Base-by-base conservation (phyloP, 2,329 filamentous ascomycete genomes). In the Aspergillus sp. region DNA sequence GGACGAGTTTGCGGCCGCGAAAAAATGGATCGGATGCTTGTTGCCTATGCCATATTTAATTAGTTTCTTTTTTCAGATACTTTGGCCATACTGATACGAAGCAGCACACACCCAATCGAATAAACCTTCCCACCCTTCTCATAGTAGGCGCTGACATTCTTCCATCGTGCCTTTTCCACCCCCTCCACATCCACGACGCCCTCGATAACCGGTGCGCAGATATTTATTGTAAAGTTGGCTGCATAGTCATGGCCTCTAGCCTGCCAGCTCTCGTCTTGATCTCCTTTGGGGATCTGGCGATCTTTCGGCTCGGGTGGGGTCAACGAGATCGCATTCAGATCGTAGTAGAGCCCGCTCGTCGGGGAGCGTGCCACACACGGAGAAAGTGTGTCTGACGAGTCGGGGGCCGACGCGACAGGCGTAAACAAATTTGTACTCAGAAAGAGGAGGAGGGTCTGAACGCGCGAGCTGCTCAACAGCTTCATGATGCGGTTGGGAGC, bases 341-440 rank as follows among this genome's bases (percentile, higher is more conserved):
- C 80, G 66, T 81, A 83, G 69, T 80, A 83, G 46, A 77, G 70
- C 47, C 80, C 79, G 8, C 73, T 77, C n/a, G 72, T 74, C 3
- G 79, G 76, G 27, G 79, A 82, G 52, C 76, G 73, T 47, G 80
- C 76, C n/a, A 80, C 81, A 61, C 81, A 84, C 51, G 80, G 76
- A 46, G 74, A 72, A 40, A 69, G 62, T 6, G 58, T 49, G 60
- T 73, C 63, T 55, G 69, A 58, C 50, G 68, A 62, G 34, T 71
- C 65, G 27, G 67, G 62, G 42, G 68, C 66, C 34, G 66, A 58
- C 45, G 52, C 48, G 42, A 56, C 51, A 9, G 62, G 55, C 27
- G 57, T 53, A 41, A 64, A 51, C 9, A 8, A 39, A n/a, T 61
- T 54, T 27, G 65, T 19, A 19, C 19, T 57, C 47, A 68, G 55